A percentile compares a stretch with the other conserved stretches of the same genome.
Conservation (phyloP, 192 early-diverging fungal genomes). For the Backusella macrospora region DNA sequence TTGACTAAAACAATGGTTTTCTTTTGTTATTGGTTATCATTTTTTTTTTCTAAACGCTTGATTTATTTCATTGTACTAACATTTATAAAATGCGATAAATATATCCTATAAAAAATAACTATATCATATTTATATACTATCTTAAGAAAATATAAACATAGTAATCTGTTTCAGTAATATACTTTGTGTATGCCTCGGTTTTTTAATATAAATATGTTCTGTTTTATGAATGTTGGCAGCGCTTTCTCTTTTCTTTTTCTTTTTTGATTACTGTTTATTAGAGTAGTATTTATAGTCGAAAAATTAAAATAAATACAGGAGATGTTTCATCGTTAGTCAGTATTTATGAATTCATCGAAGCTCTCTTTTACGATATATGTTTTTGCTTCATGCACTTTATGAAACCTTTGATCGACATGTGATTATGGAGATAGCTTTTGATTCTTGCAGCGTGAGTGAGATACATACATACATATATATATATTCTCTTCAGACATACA, state of each 20-base stretch:
- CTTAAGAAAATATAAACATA: not conserved
- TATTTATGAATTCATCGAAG: not conserved
- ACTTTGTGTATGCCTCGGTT: not conserved
- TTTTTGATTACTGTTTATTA: not conserved
- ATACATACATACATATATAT: no score
- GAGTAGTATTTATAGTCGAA: not conserved
- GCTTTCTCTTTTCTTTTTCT: not conserved
- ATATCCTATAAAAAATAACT: not conserved
- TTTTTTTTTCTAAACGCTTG: not conserved
- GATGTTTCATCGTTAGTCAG: not conserved
- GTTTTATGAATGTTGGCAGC: not conserved
- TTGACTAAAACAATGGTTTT: not conserved
- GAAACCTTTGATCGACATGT: constrained; percentile 2
- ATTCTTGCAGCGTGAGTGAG: not conserved
- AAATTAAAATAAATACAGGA: not conserved
- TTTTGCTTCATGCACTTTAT: not conserved
- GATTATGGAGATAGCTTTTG: not conserved
- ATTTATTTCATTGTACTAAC: not conserved
- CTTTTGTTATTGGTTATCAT: not conserved
- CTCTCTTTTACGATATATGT: not conserved
- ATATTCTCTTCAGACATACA: no score
- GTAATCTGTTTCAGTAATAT: not conserved
- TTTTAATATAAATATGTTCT: not conserved
- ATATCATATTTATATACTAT: not conserved
- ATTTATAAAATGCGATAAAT: not conserved